Conservation (phyloP, 1,284 basidiomycete species). For the Apiotrichum sp. region DNA sequence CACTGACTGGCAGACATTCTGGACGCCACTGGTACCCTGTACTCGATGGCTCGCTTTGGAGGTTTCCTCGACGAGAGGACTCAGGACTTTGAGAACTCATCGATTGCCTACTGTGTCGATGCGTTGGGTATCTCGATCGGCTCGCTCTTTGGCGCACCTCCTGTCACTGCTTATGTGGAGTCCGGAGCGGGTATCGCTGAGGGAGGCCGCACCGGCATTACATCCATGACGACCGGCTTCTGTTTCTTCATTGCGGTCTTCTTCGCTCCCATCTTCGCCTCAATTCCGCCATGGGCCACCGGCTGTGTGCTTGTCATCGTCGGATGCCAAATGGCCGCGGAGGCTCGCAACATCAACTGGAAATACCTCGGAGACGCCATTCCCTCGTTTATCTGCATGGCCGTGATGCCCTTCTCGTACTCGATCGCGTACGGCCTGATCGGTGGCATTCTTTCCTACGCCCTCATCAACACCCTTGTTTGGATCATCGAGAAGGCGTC, state of each 20-base stretch:
- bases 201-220: conserved; percentile 81
- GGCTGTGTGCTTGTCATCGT: conserved; percentile 81
- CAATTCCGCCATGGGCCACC: conserved; percentile 81
- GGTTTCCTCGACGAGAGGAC: conserved; percentile 77
- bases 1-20: conserved; percentile 50
- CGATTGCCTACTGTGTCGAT: conserved; percentile 69
- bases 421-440: conserved; percentile 22
- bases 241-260: conserved; percentile 81
- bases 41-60: conserved; percentile 89
- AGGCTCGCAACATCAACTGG: conserved; percentile 83
- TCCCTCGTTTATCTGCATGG: conserved; percentile 71
- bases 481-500: conserved; percentile 12
- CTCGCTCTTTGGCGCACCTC: conserved; percentile 69
- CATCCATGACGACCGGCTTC: conserved; percentile 66
- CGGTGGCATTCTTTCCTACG: conserved; percentile 17
- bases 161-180: conserved; percentile 75
- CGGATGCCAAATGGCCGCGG: conserved; percentile 82
- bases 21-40: conserved; percentile 66
- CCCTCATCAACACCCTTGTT: conserved; percentile 15
- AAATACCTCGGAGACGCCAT: conserved; percentile 77
- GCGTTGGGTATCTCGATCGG: conserved; percentile 33
- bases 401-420: conserved; percentile 67
- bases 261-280: conserved; percentile 84
- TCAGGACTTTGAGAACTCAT: conserved; percentile 80
- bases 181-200: conserved; percentile 52